Conservation (phyloP, 2,329 filamentous ascomycete species). For the Curvularia lunata region DNA sequence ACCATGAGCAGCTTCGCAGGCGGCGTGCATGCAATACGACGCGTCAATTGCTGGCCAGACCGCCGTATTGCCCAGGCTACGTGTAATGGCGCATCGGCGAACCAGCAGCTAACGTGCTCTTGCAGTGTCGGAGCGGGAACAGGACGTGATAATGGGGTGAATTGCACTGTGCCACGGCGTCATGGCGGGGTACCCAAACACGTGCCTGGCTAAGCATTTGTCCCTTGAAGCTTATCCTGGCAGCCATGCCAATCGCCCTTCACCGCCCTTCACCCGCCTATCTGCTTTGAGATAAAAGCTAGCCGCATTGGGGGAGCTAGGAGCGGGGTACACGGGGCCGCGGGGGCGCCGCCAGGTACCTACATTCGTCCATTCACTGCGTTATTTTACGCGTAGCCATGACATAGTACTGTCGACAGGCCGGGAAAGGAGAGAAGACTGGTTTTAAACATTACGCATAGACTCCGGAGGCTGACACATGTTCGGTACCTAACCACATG, state of each 20-base stretch:
- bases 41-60: conserved; percentile 7
- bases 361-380: neutral
- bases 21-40: conserved; percentile 9
- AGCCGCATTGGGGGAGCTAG: conserved; percentile 2
- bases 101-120: neutral
- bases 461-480: neutral
- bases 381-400: neutral
- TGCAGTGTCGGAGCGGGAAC: neutral
- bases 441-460: neutral
- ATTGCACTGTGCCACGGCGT: conserved; percentile 5
- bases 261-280: conserved; percentile 16
- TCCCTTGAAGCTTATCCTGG: conserved; percentile 27
- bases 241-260: neutral
- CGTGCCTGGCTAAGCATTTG: conserved; percentile 25
- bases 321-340: conserved; percentile 4
- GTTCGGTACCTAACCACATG: neutral
- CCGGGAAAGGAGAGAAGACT: neutral
- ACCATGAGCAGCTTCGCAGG: conserved; percentile 15
- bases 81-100: neutral
- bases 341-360: conserved; percentile 9
- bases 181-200: conserved; percentile 20
- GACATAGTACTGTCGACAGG: neutral
- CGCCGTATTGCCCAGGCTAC: neutral
- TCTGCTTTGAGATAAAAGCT: neutral
- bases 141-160: conserved; percentile 9